Conservation (phyloP, 176 grass and related monocot species). For the Panicum miliaceum region DNA sequence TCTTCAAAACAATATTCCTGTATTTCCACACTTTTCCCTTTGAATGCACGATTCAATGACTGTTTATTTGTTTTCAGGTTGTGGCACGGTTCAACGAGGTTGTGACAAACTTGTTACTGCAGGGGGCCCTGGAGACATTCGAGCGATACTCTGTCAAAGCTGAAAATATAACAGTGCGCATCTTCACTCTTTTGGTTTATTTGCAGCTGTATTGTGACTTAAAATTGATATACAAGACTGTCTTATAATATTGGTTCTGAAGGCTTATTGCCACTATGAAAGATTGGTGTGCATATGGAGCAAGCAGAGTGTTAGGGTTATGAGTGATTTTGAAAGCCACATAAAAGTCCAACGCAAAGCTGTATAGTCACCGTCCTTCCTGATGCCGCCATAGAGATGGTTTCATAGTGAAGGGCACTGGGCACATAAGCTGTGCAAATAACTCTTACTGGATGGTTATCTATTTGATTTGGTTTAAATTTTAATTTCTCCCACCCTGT, state of each 20-base stretch:
- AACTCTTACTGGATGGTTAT: conserved; percentile 22
- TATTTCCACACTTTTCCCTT: neutral
- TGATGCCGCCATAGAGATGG: neutral
- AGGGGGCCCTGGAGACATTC: conserved; percentile 88
- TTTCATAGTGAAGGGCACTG: conserved; percentile 8
- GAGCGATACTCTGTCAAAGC: conserved; percentile 72
- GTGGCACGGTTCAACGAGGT: conserved; percentile 94
- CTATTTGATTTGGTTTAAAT: neutral
- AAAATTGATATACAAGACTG: neutral
- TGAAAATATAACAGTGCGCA: conserved; percentile 84
- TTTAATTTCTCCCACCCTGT: neutral
- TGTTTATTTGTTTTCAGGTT: conserved; percentile 59
- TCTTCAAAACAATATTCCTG: neutral
- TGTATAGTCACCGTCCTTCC: neutral
- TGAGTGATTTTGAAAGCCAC: neutral
- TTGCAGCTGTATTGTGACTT: neutral
- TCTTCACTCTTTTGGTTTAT: conserved; percentile 2
- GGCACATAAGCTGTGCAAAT: neutral
- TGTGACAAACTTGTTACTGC: conserved; percentile 79
- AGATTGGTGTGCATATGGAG: neutral
- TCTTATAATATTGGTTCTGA: neutral
- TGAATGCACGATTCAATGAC: neutral
- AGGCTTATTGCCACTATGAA: neutral
- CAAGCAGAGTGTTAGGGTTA: neutral
- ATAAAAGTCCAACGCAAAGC: neutral